Base-by-base conservation (phyloP, 495 filamentous ascomycete genomes). In the Rhizodiscina lignyota region DNA sequence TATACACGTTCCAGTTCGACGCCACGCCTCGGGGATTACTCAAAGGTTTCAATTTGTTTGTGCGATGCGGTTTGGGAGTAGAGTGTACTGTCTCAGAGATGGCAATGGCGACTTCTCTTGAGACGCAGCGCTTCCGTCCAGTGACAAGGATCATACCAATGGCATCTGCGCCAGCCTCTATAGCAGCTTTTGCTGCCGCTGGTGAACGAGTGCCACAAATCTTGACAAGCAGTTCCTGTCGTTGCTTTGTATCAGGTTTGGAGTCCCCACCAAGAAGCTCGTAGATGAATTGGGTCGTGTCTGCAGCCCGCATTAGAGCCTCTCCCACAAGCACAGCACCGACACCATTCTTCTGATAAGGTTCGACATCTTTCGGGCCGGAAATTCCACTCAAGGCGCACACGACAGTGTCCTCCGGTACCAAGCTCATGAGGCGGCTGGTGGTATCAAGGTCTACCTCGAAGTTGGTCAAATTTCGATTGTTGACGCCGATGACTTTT, bases 401-500 rank as follows among this genome's bases (percentile, higher is more conserved):
- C 10, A 99, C 75, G 43, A 92, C 77, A n/a, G 84, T 93, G 30
- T 71, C 80, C 38, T 75, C 66, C 8, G 83, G 72, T 2, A 94
- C 83, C 52, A 83, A 74, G 39, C 75, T 76, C 56, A 93, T 83
- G 19, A 99, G 62, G 2, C 91, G 72, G 47, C 81, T 87, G 0
- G 89, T 96, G 5, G 91, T 99, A 31, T 83, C 79, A 6, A 96
- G 70, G 50, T 99, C 89, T 12, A 99, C 89, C 49, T 94, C 85
- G 39, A 99, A 99, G 51, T 70, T 93, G 36, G 84, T 84, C 4
- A 99, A 67, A 48, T 99, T 87, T 27, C 89, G 69, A 56, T 99
- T 99, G 57, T 99, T 99, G 47, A 99, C 89, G 5, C 89, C 89
- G 47, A 99, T 94, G 18, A 91, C 85, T 53, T 84, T 76, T n/a